Conservation (phyloP, 2,329 filamentous ascomycete genomes). For the Immersiporthe knoxdaviesiana region DNA sequence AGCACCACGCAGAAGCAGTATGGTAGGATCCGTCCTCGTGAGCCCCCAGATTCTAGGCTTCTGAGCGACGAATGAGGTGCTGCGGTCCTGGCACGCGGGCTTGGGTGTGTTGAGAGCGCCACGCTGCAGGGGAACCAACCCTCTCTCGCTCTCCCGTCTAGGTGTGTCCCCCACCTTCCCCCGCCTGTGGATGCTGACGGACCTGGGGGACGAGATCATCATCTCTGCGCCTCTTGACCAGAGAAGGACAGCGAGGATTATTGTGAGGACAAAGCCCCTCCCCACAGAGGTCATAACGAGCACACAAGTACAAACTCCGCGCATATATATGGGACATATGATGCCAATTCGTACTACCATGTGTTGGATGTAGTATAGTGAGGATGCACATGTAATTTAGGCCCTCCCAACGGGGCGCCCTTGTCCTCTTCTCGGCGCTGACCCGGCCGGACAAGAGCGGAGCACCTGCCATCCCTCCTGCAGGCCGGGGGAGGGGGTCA, state of each 20-base stretch:
- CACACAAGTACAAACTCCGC: neutral
- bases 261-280: neutral
- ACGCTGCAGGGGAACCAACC: neutral
- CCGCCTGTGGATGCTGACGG: too few species aligned
- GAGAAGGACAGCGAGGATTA: neutral
- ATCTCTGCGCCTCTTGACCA: neutral
- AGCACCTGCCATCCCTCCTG: conserved; percentile 2
- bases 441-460: conserved; percentile 5
- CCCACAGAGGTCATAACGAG: neutral
- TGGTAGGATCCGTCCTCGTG: neutral
- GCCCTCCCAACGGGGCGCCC: neutral
- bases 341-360: neutral
- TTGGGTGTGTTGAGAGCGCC: neutral
- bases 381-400: neutral
- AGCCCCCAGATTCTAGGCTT: neutral
- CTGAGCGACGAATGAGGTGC: neutral
- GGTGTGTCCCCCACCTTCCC: too few species aligned
- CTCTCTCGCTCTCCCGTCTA: too few species aligned
- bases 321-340: neutral
- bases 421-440: conserved; percentile 7
- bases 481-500: conserved; percentile 6
- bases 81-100: neutral
- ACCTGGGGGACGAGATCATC: neutral
- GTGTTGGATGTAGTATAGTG: neutral
- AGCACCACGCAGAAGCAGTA: too few species aligned